phyloP scores from a whole-genome alignment of 139 green algal genomes.

The Trebouxia sp. region DNA sequence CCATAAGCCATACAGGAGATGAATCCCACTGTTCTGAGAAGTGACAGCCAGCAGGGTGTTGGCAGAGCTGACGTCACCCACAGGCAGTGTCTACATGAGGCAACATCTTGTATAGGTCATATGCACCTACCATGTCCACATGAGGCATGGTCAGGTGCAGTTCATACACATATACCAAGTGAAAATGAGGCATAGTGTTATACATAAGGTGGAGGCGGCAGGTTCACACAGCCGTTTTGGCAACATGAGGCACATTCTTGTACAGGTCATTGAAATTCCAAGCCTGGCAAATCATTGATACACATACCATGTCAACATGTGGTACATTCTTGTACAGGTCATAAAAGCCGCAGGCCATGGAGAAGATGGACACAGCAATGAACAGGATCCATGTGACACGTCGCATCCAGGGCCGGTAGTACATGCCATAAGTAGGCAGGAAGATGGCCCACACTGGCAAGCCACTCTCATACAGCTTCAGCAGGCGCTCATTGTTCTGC shows the following conservation, averaged over 20 bases:
- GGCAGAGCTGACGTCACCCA: too few relatives aligned
- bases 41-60: too few relatives aligned
- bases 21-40: too few relatives aligned
- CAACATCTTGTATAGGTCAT: too few relatives aligned
- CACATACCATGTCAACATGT: constrained; percentile 59
- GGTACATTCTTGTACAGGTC: constrained; percentile 85
- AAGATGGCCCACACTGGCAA: constrained; percentile 72
- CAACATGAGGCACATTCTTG: constrained; percentile 76
- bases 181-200: too few relatives aligned
- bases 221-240: too few relatives aligned
- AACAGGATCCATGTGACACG: constrained; percentile 68
- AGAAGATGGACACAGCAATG: constrained; percentile 74
- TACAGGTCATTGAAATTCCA: constrained; percentile 74
- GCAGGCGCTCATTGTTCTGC: constrained; percentile 71
- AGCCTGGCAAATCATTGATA: constrained; percentile 70
- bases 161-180: too few relatives aligned
- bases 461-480: constrained; percentile 71
- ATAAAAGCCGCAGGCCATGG: constrained; percentile 72
- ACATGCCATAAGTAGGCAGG: constrained; percentile 65
- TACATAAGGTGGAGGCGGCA: too few relatives aligned
- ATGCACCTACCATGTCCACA: constrained; percentile 53
- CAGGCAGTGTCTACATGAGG: too few relatives aligned
- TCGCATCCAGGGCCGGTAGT: constrained; percentile 81
- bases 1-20: too few relatives aligned
- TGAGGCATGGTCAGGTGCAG: too few relatives aligned